Percentiles rank a stretch among this genome's conserved stretches.
phyloP scores from a whole-genome alignment of 2,329 filamentous ascomycete species.

The Sclerotinia minor region DNA sequence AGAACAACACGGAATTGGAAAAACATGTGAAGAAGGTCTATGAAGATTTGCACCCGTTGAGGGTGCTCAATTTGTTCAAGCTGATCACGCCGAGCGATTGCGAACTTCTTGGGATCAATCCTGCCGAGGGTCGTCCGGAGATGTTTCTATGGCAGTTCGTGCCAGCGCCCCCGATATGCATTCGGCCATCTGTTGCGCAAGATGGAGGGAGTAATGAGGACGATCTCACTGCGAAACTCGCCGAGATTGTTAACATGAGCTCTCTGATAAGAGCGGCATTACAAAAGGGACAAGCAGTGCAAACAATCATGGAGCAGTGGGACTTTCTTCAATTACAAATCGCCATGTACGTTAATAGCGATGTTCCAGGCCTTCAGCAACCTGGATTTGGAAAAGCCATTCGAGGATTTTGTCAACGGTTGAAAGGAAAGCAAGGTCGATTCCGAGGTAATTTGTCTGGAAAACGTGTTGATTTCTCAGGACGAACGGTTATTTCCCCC shows the following conservation, averaged over 20 bases:
- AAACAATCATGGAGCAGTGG: constrained; percentile 97
- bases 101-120: constrained; percentile 85
- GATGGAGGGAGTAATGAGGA: constrained; percentile 94
- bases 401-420: constrained; percentile 87
- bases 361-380: constrained; percentile 88
- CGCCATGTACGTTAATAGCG: constrained; percentile 97
- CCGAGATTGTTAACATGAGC: constrained; percentile 92
- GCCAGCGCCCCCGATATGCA: constrained; percentile 89
- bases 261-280: constrained; percentile 81
- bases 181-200: constrained; percentile 89
- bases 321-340: constrained; percentile 94
- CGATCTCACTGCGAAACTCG: constrained; percentile 94
- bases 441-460: constrained; percentile 96
- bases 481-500: constrained; percentile 94
- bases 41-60: constrained; percentile 88
- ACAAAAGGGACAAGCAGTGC: constrained; percentile 77
- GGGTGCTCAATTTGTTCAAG: constrained; percentile 88
- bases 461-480: constrained; percentile 98
- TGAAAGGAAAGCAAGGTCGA: constrained; percentile 96
- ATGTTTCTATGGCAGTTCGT: constrained; percentile 98
- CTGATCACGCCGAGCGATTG: constrained; percentile 82
- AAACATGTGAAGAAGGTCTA: constrained; percentile 90
- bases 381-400: constrained; percentile 84
- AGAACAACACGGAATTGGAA: constrained; percentile 77
- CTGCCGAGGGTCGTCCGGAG: constrained; percentile 83